Evolutionary conservation across 2,329 filamentous ascomycete species (phyloP).

Genomic region (Fusarium citri): DNA sequence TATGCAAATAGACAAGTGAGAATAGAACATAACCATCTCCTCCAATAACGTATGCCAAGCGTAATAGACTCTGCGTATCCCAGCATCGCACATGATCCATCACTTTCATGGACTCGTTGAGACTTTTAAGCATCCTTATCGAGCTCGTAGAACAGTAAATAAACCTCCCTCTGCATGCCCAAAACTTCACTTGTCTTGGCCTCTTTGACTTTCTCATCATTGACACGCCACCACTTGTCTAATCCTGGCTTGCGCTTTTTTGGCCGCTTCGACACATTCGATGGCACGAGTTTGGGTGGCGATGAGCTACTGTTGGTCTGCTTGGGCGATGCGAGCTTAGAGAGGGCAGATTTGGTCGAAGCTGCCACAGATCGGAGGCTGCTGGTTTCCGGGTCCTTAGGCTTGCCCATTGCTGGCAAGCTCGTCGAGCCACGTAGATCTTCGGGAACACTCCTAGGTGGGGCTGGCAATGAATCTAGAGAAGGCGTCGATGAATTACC

Average conservation of each 20-base stretch:
- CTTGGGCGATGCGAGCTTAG: conserved; percentile 58
- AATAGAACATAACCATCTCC: conserved; percentile 5
- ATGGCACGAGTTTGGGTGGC: conserved; percentile 36
- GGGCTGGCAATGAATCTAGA: conserved; percentile 48
- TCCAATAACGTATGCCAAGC: background rate
- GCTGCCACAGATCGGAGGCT: conserved; percentile 68
- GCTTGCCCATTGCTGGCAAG: conserved; percentile 47
- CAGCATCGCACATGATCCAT: conserved; percentile 2
- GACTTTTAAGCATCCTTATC: conserved; percentile 60
- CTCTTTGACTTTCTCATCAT: conserved; percentile 96
- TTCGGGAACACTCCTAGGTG: conserved; percentile 50
- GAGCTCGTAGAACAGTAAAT: conserved; percentile 94
- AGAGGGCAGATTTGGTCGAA: conserved; percentile 66
- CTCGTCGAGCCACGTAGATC: conserved; percentile 45
- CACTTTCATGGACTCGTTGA: background rate
- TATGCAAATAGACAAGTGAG: conserved; percentile 36
- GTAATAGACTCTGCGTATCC: conserved; percentile 3
- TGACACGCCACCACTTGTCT: conserved; percentile 96
- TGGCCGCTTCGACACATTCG: conserved; percentile 51
- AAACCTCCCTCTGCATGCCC: conserved; percentile 94
- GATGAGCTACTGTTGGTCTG: conserved; percentile 39
- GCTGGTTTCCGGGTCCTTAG: conserved; percentile 61
- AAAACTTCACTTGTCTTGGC: conserved; percentile 92
- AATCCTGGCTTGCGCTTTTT: conserved; percentile 67
- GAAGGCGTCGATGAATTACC: conserved; percentile 54